Evolutionary conservation across 2,329 filamentous ascomycete genomes (phyloP).

Genomic region (Paracorniculantispora psalliotae): DNA sequence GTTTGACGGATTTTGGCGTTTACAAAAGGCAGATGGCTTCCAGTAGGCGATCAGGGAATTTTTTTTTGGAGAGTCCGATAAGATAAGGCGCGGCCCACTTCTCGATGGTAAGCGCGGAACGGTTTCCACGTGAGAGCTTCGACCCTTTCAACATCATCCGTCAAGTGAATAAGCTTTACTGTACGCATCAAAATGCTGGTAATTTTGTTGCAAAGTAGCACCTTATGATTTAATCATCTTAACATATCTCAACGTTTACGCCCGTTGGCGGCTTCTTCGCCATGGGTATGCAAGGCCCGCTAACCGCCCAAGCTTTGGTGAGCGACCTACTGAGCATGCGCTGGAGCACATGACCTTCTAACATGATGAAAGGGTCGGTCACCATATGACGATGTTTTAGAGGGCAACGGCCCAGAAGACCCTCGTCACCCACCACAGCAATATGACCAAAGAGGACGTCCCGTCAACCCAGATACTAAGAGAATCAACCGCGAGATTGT

Average conservation of each 20-base stretch:
- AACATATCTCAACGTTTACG: background rate
- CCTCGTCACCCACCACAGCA: constrained; percentile 34
- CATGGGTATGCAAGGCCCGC: constrained; percentile 52
- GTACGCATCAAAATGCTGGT: constrained; percentile 9
- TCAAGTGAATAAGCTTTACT: constrained; percentile 7
- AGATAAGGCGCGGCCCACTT: constrained; percentile 10
- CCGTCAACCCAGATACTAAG: constrained; percentile 50
- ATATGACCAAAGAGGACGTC: constrained; percentile 52
- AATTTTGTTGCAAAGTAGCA: background rate
- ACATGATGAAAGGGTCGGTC: constrained; percentile 45
- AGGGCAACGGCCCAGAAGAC: constrained; percentile 36
- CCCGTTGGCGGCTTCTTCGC: background rate
- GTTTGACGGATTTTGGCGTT: constrained; percentile 16
- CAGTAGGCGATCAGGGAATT: background rate
- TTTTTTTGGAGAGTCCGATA: constrained; percentile 14
- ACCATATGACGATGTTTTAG: constrained; percentile 54
- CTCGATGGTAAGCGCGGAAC: background rate
- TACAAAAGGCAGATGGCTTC: background rate
- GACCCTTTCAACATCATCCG: constrained; percentile 1
- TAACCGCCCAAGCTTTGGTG: constrained; percentile 54
- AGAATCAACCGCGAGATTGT: constrained; percentile 53
- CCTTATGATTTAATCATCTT: background rate
- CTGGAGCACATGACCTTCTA: background rate
- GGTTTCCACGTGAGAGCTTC: background rate
- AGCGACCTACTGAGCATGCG: constrained; percentile 18